A percentile compares a stretch with the other conserved stretches of the same genome.
phyloP scores from a whole-genome alignment of 306 rosid species.

The Rosa chinensis region DNA sequence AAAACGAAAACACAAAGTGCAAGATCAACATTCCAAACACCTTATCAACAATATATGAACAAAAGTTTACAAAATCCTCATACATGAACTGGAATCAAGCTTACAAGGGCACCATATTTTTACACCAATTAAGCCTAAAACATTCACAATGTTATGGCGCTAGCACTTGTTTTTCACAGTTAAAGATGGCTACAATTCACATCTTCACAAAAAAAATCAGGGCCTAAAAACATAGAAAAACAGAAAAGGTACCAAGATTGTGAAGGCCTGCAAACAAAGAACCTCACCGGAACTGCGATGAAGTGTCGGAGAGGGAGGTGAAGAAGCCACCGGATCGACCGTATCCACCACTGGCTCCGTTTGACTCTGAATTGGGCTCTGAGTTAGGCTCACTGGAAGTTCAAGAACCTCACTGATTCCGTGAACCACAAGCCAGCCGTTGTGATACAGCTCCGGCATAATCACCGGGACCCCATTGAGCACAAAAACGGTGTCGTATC shows the following conservation, averaged over 20 bases:
- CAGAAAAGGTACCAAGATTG: slow-evolving; percentile 7
- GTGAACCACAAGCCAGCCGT: slow-evolving; percentile 47
- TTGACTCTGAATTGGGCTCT: not conserved
- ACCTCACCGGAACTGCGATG: not conserved
- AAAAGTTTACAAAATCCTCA: not conserved
- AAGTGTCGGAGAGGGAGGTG: not conserved
- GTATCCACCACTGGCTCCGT: not conserved
- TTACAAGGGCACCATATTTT: not conserved
- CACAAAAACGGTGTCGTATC: slow-evolving; percentile 19
- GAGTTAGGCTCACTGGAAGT: not conserved
- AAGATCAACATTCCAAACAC: too few species aligned
- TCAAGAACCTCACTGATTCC: slow-evolving; percentile 36
- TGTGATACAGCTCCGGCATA: slow-evolving; percentile 36
- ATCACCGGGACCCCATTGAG: slow-evolving; percentile 40
- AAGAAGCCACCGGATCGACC: not conserved
- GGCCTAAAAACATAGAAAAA: not conserved
- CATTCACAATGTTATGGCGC: not conserved
- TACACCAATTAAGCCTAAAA: not conserved
- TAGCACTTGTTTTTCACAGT: not conserved
- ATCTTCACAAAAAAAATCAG: too few species aligned
- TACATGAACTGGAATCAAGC: slow-evolving; percentile 6
- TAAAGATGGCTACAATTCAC: not conserved
- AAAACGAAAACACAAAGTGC: too few species aligned
- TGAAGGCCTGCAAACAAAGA: slow-evolving; percentile 35
- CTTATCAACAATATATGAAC: not conserved